Conservation (phyloP, 352 stramenopile genomes). For the Pythium pyrilobum region DNA sequence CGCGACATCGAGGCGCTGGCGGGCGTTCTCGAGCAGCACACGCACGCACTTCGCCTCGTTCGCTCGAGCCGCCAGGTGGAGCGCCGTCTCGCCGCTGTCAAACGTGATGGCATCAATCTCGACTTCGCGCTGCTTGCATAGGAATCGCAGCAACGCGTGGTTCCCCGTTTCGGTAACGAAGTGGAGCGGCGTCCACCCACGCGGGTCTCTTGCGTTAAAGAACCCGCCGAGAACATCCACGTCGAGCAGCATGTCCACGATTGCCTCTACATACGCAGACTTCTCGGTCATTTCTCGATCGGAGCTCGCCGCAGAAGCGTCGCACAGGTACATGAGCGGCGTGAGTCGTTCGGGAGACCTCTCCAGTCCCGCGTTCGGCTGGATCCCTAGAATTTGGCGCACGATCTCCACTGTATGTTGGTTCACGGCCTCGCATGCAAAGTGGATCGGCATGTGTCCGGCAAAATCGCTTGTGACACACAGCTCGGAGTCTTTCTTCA, state of each 20-base stretch:
- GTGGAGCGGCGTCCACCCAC: conserved; percentile 49
- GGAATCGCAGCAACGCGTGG: conserved; percentile 34
- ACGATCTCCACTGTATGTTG: conserved; percentile 38
- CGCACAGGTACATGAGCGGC: conserved; percentile 52
- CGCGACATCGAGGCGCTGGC: conserved; percentile 27
- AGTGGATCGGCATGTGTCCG: conserved; percentile 53
- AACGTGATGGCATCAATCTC: conserved; percentile 35
- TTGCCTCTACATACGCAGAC: conserved; percentile 20
- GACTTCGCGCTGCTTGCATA: conserved; percentile 29
- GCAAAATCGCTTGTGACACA: conserved; percentile 39
- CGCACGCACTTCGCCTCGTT: conserved; percentile 31
- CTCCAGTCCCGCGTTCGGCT: conserved; percentile 32
- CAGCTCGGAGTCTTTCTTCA: conserved; percentile 28
- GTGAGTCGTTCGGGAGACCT: conserved; percentile 26
- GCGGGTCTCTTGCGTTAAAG: conserved; percentile 28
- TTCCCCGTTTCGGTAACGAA: conserved; percentile 44
- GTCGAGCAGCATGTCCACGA: conserved; percentile 48
- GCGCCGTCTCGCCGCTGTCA: conserved; percentile 37
- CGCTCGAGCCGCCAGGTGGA: conserved; percentile 47
- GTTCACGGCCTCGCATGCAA: conserved; percentile 51
- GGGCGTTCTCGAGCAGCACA: conserved; percentile 25
- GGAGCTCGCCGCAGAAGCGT: conserved; percentile 2
- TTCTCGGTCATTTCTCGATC: conserved; percentile 4
- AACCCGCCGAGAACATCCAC: conserved; percentile 56
- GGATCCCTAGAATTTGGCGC: conserved; percentile 33